Base-by-base conservation (phyloP, 495 filamentous ascomycete species). In the Podospora anserina region DNA sequence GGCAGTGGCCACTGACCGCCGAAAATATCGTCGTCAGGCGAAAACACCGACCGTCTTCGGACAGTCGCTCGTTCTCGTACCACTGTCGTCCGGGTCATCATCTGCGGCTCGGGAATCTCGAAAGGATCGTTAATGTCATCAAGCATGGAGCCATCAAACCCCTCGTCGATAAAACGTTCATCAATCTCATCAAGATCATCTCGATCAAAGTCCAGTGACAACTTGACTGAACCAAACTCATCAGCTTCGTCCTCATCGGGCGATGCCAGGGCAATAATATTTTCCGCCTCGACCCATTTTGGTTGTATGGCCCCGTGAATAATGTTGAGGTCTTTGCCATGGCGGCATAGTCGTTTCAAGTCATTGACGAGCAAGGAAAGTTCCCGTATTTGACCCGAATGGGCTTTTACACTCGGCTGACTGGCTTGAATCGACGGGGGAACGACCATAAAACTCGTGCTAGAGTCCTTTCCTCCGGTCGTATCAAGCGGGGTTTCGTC, bases 361-460 rank as follows among this genome's bases (percentile, higher is more conserved):
- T 84, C 82, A 60, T 85, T 85, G 60, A 96, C 92, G 13, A 96
- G 79, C 23, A 94, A 76, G 11, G 91, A 94, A 62, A 96, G 80
- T 77, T 96, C 92, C 56, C 92, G 88, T 19, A 96, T 92, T 68
- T 94, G 91, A 26, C 92, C 92, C 49, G 92, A 92, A 75, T 96
- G 91, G 18, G 92, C 92, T 71, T 89, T 90, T 27, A 96, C 88
- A 69, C 88, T 94, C 16, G 91, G 91, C 80, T 96, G 92, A 13
- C 89, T 88, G 61, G 92, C 92, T 70, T 93, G 85, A 68, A 96
- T 96, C 28, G 92, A 90, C 59, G 86, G 84, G 2, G 92, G 92
- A 60, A 96, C 91, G 49, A 90, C 80, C 86, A 96, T 92, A 2
- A 84, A 83, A 19, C 73, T 77, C 5, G 81, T 81, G 44, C 80